Base-by-base conservation (phyloP, 305 asterid species). In the Stenogyne calaminthoides region DNA sequence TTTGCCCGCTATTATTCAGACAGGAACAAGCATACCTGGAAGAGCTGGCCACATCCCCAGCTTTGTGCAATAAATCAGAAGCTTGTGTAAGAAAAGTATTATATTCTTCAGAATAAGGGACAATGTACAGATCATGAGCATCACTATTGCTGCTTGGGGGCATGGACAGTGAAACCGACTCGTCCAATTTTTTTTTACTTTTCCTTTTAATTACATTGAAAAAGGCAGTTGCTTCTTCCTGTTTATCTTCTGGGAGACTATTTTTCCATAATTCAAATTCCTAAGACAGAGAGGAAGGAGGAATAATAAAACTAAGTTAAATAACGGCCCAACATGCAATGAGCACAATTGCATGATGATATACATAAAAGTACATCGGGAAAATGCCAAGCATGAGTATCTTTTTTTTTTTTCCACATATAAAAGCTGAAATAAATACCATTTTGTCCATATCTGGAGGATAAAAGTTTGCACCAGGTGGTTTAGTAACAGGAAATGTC, bases 371-470 rank as follows among this genome's bases (percentile, higher is more conserved):
- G 55, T 37, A 64, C 9, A 36, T 14, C 19, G 34, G 57, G 9
- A 54, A 74, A 62, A 46, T 46, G 68, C 32, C 8, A 78, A 15
- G 59, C 44, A 68, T 5, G 65, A 62, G 39, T 29, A 62, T 72
- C 11, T 59, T 52, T 67, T 59, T 16, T 32, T 64, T 58, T 67
- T 54, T n/a, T 51, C 11, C 32, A 47, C 75, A 67, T 51, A 62
- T 63, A 40, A 60, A 80, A 69, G 60, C 52, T 57, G 76, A 32
- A 58, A 34, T 51, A 71, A 22, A 57, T 95, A 95, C 99, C 98
- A 54, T 75, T 88, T 90, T 95, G 79, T 89, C 94, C 98, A 95
- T 95, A 79, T 92, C 97, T 44, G 96, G 90, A 70, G 99, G 99
- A 71, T 95, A 92, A 74, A 95, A 95, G 80, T 88, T 92, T 75